Conservation (phyloP, 495 filamentous ascomycete genomes). For the Hypomontagnella submonticulosa region DNA sequence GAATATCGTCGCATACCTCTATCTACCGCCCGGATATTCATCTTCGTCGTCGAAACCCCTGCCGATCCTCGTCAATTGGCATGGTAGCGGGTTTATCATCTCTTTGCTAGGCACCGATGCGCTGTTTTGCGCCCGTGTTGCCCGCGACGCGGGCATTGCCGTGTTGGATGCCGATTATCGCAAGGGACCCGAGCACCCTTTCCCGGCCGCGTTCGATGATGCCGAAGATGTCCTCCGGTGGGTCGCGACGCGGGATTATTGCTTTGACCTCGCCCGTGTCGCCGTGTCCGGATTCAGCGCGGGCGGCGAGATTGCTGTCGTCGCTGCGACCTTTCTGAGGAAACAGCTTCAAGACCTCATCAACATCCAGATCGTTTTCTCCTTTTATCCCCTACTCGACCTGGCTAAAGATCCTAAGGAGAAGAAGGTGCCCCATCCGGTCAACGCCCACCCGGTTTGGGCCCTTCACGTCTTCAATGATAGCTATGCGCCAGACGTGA, state of each 20-base stretch:
- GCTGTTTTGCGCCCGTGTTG: conserved; percentile 19
- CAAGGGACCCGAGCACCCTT: conserved; percentile 26
- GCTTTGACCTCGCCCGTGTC: conserved; percentile 21
- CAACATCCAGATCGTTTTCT: conserved; percentile 9
- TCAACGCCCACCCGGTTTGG: conserved; percentile 12
- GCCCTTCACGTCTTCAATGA: conserved; percentile 16
- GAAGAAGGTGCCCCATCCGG: conserved; percentile 16
- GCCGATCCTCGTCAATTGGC: conserved; percentile 33
- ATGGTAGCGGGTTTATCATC: conserved; percentile 33
- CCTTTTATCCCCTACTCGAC: conserved; percentile 20
- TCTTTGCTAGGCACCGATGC: conserved; percentile 17
- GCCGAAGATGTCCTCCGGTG: conserved; percentile 28
- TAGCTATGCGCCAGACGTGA: conserved; percentile 25
- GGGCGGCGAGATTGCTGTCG: conserved; percentile 14
- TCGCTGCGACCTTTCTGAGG: conserved; percentile 16
- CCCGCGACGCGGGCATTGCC: conserved; percentile 14
- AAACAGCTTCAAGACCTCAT: conserved; percentile 8
- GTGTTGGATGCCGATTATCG: conserved; percentile 36
- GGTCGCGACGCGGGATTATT: conserved; percentile 18
- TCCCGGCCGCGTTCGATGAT: conserved; percentile 21
- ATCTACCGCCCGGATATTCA: background rate
- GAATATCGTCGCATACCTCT: conserved; percentile 24
- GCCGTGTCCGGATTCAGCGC: conserved; percentile 33
- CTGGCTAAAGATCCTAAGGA: conserved; percentile 13
- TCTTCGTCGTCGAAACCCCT: background rate